phyloP scores from a whole-genome alignment of 2,329 filamentous ascomycete genomes.

The Rutstroemia sp. region DNA sequence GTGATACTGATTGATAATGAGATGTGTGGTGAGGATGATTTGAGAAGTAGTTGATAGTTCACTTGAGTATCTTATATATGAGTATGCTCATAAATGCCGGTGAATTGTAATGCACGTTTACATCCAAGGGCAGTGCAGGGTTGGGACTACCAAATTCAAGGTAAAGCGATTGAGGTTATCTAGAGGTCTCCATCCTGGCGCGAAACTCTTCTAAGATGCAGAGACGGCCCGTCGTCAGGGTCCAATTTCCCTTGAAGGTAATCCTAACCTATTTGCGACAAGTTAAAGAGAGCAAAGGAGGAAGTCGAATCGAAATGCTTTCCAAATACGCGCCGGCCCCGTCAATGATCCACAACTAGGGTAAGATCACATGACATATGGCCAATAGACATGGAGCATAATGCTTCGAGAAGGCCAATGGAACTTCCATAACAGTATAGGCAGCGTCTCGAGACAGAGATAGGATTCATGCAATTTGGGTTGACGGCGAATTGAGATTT shows the following conservation, averaged over 20 bases:
- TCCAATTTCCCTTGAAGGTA: not conserved
- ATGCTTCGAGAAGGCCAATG: not conserved
- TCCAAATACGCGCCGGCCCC: not conserved
- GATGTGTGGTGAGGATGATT: not conserved
- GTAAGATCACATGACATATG: not conserved
- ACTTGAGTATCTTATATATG: not conserved
- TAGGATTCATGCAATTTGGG: not conserved
- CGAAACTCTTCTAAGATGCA: not conserved
- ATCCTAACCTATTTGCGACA: not conserved
- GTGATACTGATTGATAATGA: not conserved
- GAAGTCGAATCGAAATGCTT: not conserved
- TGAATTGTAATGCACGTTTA: too few species aligned
- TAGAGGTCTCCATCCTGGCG: slow-evolving; percentile 6
- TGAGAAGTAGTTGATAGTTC: not conserved
- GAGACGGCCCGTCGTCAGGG: not conserved
- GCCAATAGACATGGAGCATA: not conserved
- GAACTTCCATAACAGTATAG: not conserved
- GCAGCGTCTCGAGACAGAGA: not conserved
- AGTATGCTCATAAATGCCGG: too few species aligned
- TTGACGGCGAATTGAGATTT: too few species aligned
- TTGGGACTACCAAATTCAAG: not conserved
- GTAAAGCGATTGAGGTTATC: slow-evolving; percentile 3
- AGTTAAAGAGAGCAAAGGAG: not conserved
- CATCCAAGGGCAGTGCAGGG: not conserved
- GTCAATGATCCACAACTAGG: not conserved